phyloP scores from a whole-genome alignment of 2,329 filamentous ascomycete genomes.

The Didymosphaeria variabile region DNA sequence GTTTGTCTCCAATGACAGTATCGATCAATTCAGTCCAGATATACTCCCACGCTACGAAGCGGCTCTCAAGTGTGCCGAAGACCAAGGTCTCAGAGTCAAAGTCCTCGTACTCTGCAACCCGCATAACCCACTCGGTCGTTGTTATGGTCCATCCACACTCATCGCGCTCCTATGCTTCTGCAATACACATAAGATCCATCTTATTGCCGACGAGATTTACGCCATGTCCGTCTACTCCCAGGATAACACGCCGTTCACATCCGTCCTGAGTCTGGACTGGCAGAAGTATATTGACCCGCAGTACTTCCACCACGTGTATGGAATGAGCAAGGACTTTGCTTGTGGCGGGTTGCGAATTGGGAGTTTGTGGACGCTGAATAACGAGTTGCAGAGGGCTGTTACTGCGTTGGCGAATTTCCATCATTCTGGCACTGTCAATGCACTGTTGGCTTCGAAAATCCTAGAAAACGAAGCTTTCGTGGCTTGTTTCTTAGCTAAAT shows the following conservation, averaged over 20 bases:
- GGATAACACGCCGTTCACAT: conserved; percentile 30
- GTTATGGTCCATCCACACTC: conserved; percentile 29
- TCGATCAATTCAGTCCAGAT: conserved; percentile 51
- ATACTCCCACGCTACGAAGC: conserved; percentile 50
- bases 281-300: conserved; percentile 57
- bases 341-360: conserved; percentile 11
- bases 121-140: conserved; percentile 53
- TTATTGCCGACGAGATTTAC: conserved; percentile 69
- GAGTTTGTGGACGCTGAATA: conserved; percentile 30
- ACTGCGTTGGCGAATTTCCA: conserved; percentile 10
- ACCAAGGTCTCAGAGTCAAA: conserved; percentile 45
- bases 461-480: conserved; percentile 13
- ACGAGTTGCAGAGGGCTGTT: conserved; percentile 8
- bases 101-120: conserved; percentile 56
- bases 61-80: conserved; percentile 44
- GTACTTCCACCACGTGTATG: conserved; percentile 62
- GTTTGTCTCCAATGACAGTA: conserved; percentile 48
- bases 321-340: conserved; percentile 43
- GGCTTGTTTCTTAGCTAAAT: not conserved
- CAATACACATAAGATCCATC: conserved; percentile 44
- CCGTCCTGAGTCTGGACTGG: conserved; percentile 29
- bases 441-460: conserved; percentile 4
- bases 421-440: conserved; percentile 7
- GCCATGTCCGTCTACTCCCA: conserved; percentile 59
- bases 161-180: not conserved